A percentile compares a stretch with the other conserved stretches of the same genome.
Evolutionary conservation across 2,329 filamentous ascomycete genomes (phyloP).

Genomic region (Neopestalotiopsis clavispora): DNA sequence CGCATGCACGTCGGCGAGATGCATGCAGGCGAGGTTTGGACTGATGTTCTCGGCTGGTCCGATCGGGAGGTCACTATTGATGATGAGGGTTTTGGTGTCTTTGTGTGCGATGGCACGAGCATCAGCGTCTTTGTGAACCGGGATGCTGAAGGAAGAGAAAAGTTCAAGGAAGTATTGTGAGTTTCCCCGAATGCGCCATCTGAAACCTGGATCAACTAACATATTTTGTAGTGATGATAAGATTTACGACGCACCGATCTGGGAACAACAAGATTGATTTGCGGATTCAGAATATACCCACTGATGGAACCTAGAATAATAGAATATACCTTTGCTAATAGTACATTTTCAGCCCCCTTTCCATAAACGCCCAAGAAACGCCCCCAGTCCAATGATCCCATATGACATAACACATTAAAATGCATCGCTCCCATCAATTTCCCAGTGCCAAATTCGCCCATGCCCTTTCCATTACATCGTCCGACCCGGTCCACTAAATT

Average conservation of each 20-base stretch:
- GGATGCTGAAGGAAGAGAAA: conserved; percentile 24
- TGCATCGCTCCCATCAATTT: background rate
- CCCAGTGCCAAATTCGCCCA: background rate
- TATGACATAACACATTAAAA: background rate
- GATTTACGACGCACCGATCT: conserved; percentile 17
- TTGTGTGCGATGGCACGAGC: conserved; percentile 47
- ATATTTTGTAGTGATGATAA: conserved; percentile 15
- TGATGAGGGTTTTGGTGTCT: conserved; percentile 63
- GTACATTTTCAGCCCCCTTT: background rate
- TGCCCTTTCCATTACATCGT: background rate
- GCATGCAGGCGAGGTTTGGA: conserved; percentile 67
- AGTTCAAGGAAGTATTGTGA: conserved; percentile 27
- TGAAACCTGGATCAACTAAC: background rate
- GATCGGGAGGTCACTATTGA: conserved; percentile 63
- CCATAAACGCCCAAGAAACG: background rate
- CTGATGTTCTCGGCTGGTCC: conserved; percentile 64
- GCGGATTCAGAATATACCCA: background rate
- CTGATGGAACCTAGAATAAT: background rate
- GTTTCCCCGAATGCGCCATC: background rate
- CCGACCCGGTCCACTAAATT: conserved; percentile 3
- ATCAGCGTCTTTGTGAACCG: conserved; percentile 27
- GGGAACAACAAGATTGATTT: background rate
- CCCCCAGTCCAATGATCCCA: background rate
- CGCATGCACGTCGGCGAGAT: conserved; percentile 66
- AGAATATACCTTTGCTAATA: conserved; percentile 1